Conservation (phyloP, 768 basidiomycete species). For the Serpula lacrymans region DNA sequence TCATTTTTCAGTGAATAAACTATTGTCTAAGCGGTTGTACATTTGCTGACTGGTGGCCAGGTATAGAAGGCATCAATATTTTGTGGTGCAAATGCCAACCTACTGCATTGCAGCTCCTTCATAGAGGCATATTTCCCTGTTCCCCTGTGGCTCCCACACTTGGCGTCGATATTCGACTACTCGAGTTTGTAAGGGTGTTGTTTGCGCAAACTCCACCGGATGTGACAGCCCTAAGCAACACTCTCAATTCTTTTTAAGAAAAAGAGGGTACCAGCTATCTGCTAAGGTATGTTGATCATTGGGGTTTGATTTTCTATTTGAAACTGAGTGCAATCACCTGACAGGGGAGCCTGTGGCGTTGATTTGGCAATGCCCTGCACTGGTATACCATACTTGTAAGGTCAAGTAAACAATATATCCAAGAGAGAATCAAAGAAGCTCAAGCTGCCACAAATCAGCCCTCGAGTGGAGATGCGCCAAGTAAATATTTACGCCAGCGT, state of each 20-base stretch:
- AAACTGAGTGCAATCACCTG: not conserved
- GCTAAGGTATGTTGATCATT: constrained; percentile 10
- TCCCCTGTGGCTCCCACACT: constrained; percentile 26
- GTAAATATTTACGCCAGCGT: constrained; percentile 14
- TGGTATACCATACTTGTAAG: constrained; percentile 22
- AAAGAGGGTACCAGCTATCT: constrained; percentile 16
- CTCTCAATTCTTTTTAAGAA: constrained; percentile 20
- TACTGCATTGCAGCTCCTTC: constrained; percentile 21
- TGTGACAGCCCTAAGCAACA: constrained; percentile 23
- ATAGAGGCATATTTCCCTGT: constrained; percentile 23
- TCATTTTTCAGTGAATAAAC: too few relatives aligned
- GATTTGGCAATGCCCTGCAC: constrained; percentile 23
- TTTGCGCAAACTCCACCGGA: constrained; percentile 26
- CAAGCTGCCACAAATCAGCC: not conserved
- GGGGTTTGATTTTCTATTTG: too few relatives aligned
- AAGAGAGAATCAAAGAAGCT: constrained; percentile 1
- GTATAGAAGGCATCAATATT: constrained; percentile 7
- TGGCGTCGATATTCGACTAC: constrained; percentile 27
- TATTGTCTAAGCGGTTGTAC: too few relatives aligned
- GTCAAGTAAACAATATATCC: constrained; percentile 7
- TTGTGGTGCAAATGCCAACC: constrained; percentile 10
- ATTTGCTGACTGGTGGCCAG: constrained; percentile 6
- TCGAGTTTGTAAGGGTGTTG: constrained; percentile 23
- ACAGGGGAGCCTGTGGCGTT: constrained; percentile 19
- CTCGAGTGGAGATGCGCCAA: constrained; percentile 9